Evolutionary conservation across 2,329 filamentous ascomycete genomes (phyloP).

Genomic region (Beauveria sp.): DNA sequence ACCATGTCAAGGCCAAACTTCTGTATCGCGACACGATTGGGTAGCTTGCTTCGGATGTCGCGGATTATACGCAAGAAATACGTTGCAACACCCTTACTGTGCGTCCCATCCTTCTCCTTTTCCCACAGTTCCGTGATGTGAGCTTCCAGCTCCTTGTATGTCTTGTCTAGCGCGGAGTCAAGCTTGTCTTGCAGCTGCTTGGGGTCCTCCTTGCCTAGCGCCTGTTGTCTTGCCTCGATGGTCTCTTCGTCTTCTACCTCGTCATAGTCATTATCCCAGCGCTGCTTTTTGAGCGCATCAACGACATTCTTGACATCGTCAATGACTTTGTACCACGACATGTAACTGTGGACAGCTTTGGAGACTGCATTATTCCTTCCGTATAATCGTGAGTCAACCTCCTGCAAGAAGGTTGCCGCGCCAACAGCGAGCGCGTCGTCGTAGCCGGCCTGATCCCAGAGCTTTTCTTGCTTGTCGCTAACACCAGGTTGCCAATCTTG

Average conservation of each 20-base stretch:
- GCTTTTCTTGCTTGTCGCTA: slow-evolving; percentile 41
- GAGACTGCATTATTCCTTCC: slow-evolving; percentile 64
- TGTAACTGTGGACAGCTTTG: slow-evolving; percentile 54
- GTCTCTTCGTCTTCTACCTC: slow-evolving; percentile 68
- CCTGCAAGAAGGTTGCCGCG: slow-evolving; percentile 60
- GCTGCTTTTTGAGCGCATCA: slow-evolving; percentile 56
- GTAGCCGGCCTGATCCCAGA: slow-evolving; percentile 63
- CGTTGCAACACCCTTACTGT: slow-evolving; percentile 47
- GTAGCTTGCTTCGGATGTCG: slow-evolving; percentile 62
- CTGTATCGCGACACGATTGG: slow-evolving; percentile 41
- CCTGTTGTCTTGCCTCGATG: slow-evolving; percentile 56
- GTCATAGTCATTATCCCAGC: slow-evolving; percentile 69
- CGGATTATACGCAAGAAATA: slow-evolving; percentile 69
- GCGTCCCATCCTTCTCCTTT: slow-evolving; percentile 34
- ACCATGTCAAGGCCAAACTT: slow-evolving; percentile 55
- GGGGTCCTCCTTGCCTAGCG: slow-evolving; percentile 68
- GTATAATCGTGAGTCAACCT: slow-evolving; percentile 61
- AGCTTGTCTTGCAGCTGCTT: slow-evolving; percentile 53
- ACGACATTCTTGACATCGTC: slow-evolving; percentile 57
- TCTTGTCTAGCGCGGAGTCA: slow-evolving; percentile 44
- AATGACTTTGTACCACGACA: slow-evolving; percentile 68
- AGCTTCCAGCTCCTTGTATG: slow-evolving; percentile 51
- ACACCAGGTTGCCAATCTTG: slow-evolving; percentile 50
- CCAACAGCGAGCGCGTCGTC: slow-evolving; percentile 59
- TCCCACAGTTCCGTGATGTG: slow-evolving; percentile 46